Evolutionary conservation across 495 filamentous ascomycete genomes (phyloP), one percentile per base, ranked within the genome.

Genomic region (Penicillium taxi): DNA sequence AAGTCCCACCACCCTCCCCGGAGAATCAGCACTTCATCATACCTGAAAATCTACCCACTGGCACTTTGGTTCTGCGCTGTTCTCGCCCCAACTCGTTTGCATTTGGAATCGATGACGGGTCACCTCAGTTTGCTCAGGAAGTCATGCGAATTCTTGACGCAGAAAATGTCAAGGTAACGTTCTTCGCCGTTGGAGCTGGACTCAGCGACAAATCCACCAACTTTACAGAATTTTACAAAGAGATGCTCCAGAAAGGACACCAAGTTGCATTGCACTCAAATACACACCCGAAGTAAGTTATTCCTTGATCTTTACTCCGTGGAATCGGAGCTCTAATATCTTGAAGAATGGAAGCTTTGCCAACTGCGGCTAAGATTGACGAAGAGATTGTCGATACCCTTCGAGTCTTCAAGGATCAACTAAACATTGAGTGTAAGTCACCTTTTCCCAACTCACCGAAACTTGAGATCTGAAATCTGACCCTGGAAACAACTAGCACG

Each of bases 31-130:
- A 53, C 26, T 73, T 72, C 44, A 64, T 43, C 8, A 56, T 81
- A 18, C 78, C 81, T 1, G 48, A 56, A 26, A 86, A 85, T 57
- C 53, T 82, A 11, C 69, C 78, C 0, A 80, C 67, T 1, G 81
- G 81, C 3, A 63, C 57, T 3, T 56, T 87, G 23, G 58, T 77
- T 23, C 77, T 86, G 41, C 61, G 70, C 8, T 87, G 83, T 66
- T 78, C 68, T 24, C 68, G 80, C 6, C 81, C 82, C 29, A 82
- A 84, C 50, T 78, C 73, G 0, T 85, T 88, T 55, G 83, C 83
- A 0, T 84, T 88, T 53, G 83, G 82, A 34, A 88, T 88, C 47
- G 83, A 88, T 55, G 83, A 88, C 56, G 83, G 83, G 5, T 63
- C 74, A 41, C 83, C 83, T 5, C 39, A 63, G 21, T 69, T 67